A percentile compares a stretch with the other conserved stretches of the same genome.
phyloP scores from a whole-genome alignment of 176 grass and related monocot species.

The Oryza nivara region DNA sequence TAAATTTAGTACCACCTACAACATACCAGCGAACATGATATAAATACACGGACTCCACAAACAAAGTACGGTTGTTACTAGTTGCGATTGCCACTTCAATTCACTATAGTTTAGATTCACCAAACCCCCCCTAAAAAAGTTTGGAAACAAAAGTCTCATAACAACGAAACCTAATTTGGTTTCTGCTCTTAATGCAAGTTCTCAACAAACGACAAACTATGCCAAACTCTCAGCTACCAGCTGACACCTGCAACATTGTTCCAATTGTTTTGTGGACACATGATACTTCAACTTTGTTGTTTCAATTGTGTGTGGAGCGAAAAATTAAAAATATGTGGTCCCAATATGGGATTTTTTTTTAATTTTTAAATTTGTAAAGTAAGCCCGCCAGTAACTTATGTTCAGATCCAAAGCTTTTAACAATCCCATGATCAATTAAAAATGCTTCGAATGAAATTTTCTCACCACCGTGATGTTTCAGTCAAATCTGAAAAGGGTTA shows the following conservation, averaged over 20 bases:
- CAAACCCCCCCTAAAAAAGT: not conserved
- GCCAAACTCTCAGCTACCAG: not conserved
- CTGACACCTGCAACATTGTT: not conserved
- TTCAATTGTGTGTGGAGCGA: no score
- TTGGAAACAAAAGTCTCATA: not conserved
- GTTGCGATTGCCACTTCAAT: not conserved
- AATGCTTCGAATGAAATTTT: no score
- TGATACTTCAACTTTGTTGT: not conserved
- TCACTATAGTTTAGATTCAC: not conserved
- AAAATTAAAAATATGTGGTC: no score
- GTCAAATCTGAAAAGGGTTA: no score
- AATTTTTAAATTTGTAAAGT: no score
- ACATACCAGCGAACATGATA: not conserved
- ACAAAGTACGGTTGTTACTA: not conserved
- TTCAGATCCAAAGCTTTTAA: no score
- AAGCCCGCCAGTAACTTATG: no score
- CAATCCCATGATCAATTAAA: no score
- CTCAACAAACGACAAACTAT: not conserved
- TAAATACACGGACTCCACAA: not conserved
- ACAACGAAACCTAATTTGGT: not conserved
- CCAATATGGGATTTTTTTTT: no score
- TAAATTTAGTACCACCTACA: no score
- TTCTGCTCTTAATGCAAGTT: not conserved
- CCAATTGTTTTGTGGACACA: not conserved
- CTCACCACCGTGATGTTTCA: no score